Evolutionary conservation across 1,284 basidiomycete species (phyloP).

Genomic region (Neonothopanus nambi): DNA sequence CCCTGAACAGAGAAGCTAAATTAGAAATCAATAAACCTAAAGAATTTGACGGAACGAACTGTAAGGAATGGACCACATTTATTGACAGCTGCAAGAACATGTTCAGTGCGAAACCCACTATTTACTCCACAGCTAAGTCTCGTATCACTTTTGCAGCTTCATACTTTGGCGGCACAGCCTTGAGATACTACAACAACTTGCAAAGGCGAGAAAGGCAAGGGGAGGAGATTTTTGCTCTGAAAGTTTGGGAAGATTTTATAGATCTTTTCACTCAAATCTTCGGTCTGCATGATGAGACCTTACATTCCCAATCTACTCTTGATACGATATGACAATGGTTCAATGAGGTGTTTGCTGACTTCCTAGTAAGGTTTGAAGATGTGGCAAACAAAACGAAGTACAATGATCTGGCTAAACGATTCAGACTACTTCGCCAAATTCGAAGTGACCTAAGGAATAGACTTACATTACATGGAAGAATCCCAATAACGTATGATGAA

Average conservation of each 20-base stretch:
- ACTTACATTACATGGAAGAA: not conserved
- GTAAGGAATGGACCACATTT: too few relatives aligned
- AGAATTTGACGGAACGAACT: too few relatives aligned
- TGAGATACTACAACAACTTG: too few relatives aligned
- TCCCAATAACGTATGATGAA: not conserved
- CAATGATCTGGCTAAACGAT: not conserved
- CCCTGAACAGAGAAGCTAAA: too few relatives aligned
- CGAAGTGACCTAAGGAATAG: not conserved
- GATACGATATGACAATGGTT: not conserved
- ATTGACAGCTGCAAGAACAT: too few relatives aligned
- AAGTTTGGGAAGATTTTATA: not conserved
- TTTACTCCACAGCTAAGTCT: too few relatives aligned
- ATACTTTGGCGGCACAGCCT: too few relatives aligned
- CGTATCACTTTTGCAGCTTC: too few relatives aligned
- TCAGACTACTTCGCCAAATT: not conserved
- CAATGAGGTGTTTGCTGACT: not conserved
- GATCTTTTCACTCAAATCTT: not conserved
- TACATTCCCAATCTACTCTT: constrained; percentile 1
- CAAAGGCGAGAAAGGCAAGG: not conserved
- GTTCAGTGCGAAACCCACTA: too few relatives aligned
- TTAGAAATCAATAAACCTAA: too few relatives aligned
- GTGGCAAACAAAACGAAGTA: too few relatives aligned
- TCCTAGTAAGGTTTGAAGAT: constrained; percentile 8
- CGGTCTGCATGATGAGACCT: constrained; percentile 1
- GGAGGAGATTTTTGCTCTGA: not conserved